phyloP scores from a whole-genome alignment of 2,329 filamentous ascomycete species.

The Trichoderma cornu-damae region DNA sequence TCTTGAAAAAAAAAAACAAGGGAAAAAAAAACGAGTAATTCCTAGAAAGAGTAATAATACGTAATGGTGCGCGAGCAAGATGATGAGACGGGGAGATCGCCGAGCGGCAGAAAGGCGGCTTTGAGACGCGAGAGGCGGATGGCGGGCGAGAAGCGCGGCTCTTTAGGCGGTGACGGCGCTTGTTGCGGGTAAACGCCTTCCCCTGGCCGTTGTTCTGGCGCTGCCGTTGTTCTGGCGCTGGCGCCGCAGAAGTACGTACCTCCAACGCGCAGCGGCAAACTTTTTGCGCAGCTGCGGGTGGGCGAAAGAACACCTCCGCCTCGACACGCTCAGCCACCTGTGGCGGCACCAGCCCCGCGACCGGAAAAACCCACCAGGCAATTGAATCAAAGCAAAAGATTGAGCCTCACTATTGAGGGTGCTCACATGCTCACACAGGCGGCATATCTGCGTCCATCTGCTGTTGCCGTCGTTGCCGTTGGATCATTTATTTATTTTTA shows the following conservation, averaged over 20 bases:
- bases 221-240: too few relatives aligned
- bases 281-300: not conserved
- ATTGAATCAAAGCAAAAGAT: slow-evolving; percentile 6
- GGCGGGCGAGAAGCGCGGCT: slow-evolving; percentile 8
- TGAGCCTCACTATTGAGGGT: not conserved
- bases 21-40: too few relatives aligned
- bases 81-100: not conserved
- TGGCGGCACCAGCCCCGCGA: slow-evolving; percentile 16
- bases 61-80: not conserved
- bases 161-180: slow-evolving; percentile 9
- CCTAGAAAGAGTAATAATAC: not conserved
- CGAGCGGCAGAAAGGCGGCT: slow-evolving; percentile 6
- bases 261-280: slow-evolving; percentile 4
- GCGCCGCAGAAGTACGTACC: slow-evolving; percentile 6
- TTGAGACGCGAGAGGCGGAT: slow-evolving; percentile 7
- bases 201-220: too few relatives aligned
- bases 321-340: slow-evolving; percentile 8
- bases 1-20: not conserved
- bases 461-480: too few relatives aligned
- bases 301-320: not conserved
- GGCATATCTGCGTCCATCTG: too few relatives aligned
- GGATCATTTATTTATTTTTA: too few relatives aligned
- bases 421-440: not conserved
- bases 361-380: slow-evolving; percentile 14
- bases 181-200: too few relatives aligned